Evolutionary conservation across 306 rosid genomes (phyloP), one percentile per base, ranked within the genome.

Genomic region (Gastrolobium villosum): DNA sequence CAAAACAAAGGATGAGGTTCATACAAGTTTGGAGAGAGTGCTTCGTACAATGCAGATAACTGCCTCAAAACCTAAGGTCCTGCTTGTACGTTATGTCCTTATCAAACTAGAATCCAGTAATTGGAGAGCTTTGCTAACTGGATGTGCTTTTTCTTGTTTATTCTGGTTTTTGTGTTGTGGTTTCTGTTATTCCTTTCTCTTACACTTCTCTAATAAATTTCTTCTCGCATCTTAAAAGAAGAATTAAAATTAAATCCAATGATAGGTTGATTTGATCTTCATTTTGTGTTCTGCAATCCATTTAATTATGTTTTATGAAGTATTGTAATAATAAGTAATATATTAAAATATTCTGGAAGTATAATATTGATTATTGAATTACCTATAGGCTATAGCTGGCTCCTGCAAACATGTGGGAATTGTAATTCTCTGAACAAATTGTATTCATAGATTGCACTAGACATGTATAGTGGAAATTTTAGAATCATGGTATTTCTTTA

Each of bases 51-150:
- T 96, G 98, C 86, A 88, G 88, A 90, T 79, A 81, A 91, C 98
- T 41, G 87, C 89, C 32, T 88, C 98, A 73, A 94, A 96, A 83
- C 98, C 98, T 54, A 96, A 96, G 98, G 98, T 96, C 86, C 70
- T 65, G 48, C 75, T 77, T 80, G n/a, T 75, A 43, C 31, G 2
- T 20, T 20, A 20, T 48, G 64, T 68, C 66, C 66, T 11, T 73
- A 7, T 79, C 44, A 65, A 61, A 36, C 34, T 76, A 46, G 37
- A 60, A 56, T 82, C 60, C 65, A 41, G 13, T 70, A n/a, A 44
- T 44, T 43, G 68, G 54, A 70, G 56, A 67, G 36, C 69, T 14
- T 67, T 5, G 20, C 75, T 55, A 56, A 15, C 36, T 30, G 68
- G 41, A 57, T 61, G 26, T 20, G 26, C 34, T 52, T 75, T 68